Conservation (phyloP, 345 rosid species). For the Brassica incana region DNA sequence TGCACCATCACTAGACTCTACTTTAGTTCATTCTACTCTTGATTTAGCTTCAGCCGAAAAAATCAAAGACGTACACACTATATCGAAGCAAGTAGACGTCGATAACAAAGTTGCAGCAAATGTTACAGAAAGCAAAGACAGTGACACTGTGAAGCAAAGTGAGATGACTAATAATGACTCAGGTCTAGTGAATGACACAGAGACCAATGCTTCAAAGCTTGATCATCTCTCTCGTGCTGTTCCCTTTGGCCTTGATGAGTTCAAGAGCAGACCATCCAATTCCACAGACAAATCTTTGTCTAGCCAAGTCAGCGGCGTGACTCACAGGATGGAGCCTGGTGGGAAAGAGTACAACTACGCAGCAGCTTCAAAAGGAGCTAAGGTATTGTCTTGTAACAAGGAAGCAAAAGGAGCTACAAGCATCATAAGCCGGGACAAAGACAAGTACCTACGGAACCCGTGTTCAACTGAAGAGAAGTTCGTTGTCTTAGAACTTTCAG, state of each 20-base stretch:
- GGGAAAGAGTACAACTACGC: constrained; percentile 90
- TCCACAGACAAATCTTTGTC: constrained; percentile 60
- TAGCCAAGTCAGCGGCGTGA: constrained; percentile 62
- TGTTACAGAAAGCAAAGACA: constrained; percentile 35
- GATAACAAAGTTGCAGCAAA: not conserved
- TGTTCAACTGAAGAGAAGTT: constrained; percentile 91
- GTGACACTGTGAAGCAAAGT: constrained; percentile 15
- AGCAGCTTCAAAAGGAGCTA: constrained; percentile 85
- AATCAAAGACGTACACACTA: not conserved
- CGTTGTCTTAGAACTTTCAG: constrained; percentile 87
- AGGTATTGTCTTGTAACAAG: constrained; percentile 77
- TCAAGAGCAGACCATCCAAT: constrained; percentile 74
- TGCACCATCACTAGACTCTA: constrained; percentile 37
- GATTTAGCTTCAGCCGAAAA: not conserved
- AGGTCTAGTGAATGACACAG: constrained; percentile 29
- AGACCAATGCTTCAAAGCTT: constrained; percentile 39
- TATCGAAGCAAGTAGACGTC: not conserved
- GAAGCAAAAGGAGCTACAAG: constrained; percentile 90
- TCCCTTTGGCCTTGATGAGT: constrained; percentile 85
- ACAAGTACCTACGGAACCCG: constrained; percentile 96
- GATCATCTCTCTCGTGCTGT: constrained; percentile 57
- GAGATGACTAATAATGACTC: not conserved
- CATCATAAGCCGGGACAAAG: constrained; percentile 76
- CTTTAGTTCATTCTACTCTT: constrained; percentile 16
- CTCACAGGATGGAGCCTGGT: constrained; percentile 87